phyloP scores from a whole-genome alignment of 345 rosid genomes.

The Gossypium bickii region DNA sequence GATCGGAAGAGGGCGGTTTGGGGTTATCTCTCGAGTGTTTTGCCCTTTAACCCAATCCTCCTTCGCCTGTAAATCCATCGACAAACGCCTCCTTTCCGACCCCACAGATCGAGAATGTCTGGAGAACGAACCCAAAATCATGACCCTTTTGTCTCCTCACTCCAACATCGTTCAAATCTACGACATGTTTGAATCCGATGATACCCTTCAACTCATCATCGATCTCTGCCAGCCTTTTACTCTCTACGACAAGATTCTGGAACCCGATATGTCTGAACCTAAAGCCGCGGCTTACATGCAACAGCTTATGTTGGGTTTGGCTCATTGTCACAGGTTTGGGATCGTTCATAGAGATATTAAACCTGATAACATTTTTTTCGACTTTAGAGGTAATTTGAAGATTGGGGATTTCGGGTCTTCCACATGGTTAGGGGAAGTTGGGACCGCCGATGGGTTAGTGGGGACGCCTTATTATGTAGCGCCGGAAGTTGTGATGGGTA shows the following conservation, averaged over 20 bases:
- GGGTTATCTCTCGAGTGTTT: slow-evolving; percentile 56
- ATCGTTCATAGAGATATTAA: slow-evolving; percentile 78
- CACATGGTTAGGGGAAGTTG: slow-evolving; percentile 33
- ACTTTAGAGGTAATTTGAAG: slow-evolving; percentile 31
- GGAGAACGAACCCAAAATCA: slow-evolving; percentile 63
- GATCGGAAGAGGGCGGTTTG: slow-evolving; percentile 77
- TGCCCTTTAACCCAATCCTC: slow-evolving; percentile 38
- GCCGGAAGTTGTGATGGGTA: slow-evolving; percentile 73
- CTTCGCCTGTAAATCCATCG: slow-evolving; percentile 67
- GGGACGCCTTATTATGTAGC: slow-evolving; percentile 90
- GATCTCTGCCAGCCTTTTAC: slow-evolving; percentile 56
- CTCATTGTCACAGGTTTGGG: slow-evolving; percentile 62
- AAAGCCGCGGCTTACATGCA: slow-evolving; percentile 37
- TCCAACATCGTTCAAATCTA: slow-evolving; percentile 54
- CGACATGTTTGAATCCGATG: slow-evolving; percentile 53
- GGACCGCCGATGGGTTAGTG: slow-evolving; percentile 44
- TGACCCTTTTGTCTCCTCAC: slow-evolving; percentile 58
- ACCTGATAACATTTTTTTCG: slow-evolving; percentile 66
- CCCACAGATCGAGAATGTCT: slow-evolving; percentile 63
- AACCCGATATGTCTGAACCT: slow-evolving; percentile 35
- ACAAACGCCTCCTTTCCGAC: slow-evolving; percentile 53
- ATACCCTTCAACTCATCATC: slow-evolving; percentile 46
- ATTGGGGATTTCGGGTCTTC: slow-evolving; percentile 80
- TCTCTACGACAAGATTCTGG: slow-evolving; percentile 44
- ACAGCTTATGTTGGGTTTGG: slow-evolving; percentile 51